A percentile compares a stretch with the other conserved stretches of the same genome.
phyloP scores from a whole-genome alignment of 805 yeast genomes.

The Saccharomycopsis malanga region DNA sequence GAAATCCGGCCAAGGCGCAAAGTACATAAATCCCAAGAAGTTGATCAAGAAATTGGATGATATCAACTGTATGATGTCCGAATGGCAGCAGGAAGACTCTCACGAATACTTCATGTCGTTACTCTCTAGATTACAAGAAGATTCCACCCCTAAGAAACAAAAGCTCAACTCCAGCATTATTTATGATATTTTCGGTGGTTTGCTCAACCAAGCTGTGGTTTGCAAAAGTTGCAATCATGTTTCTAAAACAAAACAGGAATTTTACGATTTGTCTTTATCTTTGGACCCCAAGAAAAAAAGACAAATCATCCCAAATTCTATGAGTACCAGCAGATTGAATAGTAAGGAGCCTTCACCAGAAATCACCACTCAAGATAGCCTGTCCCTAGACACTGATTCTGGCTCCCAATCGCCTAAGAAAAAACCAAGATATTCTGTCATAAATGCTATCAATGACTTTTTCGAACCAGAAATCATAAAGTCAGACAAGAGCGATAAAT shows the following conservation, averaged over 20 bases:
- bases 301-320: conserved; percentile 24
- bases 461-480: conserved; percentile 76
- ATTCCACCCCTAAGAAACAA: conserved; percentile 82
- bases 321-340: conserved; percentile 5
- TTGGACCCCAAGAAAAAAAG: conserved; percentile 48
- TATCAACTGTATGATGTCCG: conserved; percentile 93
- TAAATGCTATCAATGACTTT: conserved; percentile 69
- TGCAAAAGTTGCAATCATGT: conserved; percentile 79
- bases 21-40: conserved; percentile 69
- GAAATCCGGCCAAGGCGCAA: conserved; percentile 30
- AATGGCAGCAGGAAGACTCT: conserved; percentile 96
- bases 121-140: conserved; percentile 83
- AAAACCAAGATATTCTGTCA: conserved; percentile 51
- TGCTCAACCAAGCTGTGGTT: conserved; percentile 74
- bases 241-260: conserved; percentile 85
- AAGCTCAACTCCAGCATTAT: conserved; percentile 75
- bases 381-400: neutral
- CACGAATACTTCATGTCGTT: conserved; percentile 96
- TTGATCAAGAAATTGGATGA: conserved; percentile 67
- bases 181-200: conserved; percentile 92
- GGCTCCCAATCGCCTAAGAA: neutral
- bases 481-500: conserved; percentile 56
- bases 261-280: conserved; percentile 85
- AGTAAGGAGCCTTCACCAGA: conserved; percentile 18
- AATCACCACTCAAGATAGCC: neutral